Conservation (phyloP, 73 alveolate species). For the Blepharisma japonicum region DNA sequence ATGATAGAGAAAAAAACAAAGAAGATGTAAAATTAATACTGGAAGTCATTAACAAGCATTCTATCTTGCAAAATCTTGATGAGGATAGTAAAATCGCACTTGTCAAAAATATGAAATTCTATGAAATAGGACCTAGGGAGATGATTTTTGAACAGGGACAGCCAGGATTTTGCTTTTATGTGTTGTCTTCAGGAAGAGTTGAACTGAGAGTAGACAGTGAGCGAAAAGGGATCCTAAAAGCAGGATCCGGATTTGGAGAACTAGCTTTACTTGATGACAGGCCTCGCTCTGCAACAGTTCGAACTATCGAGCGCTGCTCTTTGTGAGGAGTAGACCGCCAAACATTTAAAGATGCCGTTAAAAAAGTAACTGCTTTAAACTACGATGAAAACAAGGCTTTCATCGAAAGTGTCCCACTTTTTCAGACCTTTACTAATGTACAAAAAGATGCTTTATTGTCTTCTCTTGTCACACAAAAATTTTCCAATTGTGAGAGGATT, state of each 20-base stretch:
- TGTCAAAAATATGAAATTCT: not conserved
- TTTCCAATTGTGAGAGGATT: not conserved
- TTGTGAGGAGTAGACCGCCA: not conserved
- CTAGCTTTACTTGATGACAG: slow-evolving; percentile 27
- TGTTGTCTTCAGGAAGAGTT: not conserved
- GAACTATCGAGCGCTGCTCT: not conserved
- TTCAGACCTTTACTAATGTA: not conserved
- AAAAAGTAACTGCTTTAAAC: not conserved
- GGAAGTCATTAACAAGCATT: not conserved
- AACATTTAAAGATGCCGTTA: slow-evolving; percentile 11
- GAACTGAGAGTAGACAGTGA: slow-evolving; percentile 1
- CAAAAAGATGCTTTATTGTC: not conserved
- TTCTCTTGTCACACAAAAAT: not conserved
- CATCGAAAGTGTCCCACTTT: slow-evolving; percentile 1
- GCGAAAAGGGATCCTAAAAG: not conserved
- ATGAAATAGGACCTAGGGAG: not conserved
- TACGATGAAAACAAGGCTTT: slow-evolving; percentile 14
- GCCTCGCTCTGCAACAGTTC: slow-evolving; percentile 1
- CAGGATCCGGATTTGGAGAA: slow-evolving; percentile 30
- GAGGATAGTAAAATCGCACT: not conserved
- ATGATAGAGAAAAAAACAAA: not conserved
- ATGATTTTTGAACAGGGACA: slow-evolving; percentile 19
- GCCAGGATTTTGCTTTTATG: not conserved
- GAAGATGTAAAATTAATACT: not conserved
- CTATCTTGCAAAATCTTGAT: not conserved